Evolutionary conservation across 2,329 filamentous ascomycete species (phyloP), one percentile per base, ranked within the genome.

Genomic region (Cercospora beticola): DNA sequence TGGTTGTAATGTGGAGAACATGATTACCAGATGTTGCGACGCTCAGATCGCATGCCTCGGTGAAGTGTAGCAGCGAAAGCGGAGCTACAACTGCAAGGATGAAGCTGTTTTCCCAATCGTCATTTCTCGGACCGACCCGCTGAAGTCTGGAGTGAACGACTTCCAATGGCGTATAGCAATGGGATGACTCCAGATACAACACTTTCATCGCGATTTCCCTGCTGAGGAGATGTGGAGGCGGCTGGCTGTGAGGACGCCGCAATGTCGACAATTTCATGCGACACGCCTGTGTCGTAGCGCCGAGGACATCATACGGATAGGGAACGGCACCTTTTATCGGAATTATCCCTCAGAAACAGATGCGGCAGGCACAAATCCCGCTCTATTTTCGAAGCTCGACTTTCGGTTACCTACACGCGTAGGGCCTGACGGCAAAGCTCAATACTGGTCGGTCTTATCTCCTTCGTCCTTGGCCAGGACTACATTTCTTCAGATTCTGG

Each of bases 381-480:
- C 67, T 6, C 33, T 73, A n/a, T 97, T 97, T 77, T 84, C 86
- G 4, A 83, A 88, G 64, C 78, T 97, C 73, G 88, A 80, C 65
- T 92, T 97, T 76, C 85, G 86, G 46, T 81, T 98, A 0, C 87
- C 90, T 0, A 31, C 31, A 5, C 59, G 26, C 7, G 33, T 62
- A 23, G 59, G 67, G n/a, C 49, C 68, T 23, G 54, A 59, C 18
- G 61, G 61, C 2, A 63, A 60, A 12, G 26, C 52, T 75, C 86
- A 91, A 73, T 88, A 92, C 78, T 98, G 94, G 94, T 91, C 92
- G 46, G 84, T 99, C 46, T 84, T 98, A 28, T 93, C 93, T 0
- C 89, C 92, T 0, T 93, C 91, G 0, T 87, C 91, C 1, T 87
- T 89, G 0, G 92, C 92, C 0, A 92, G 94, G 78, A 96, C 93